These are phyloP conservation scores for Sporothrix sp. DNA, from an alignment of 2,329 filamentous ascomycete genomes.

Conservation along the genomic window DNA sequence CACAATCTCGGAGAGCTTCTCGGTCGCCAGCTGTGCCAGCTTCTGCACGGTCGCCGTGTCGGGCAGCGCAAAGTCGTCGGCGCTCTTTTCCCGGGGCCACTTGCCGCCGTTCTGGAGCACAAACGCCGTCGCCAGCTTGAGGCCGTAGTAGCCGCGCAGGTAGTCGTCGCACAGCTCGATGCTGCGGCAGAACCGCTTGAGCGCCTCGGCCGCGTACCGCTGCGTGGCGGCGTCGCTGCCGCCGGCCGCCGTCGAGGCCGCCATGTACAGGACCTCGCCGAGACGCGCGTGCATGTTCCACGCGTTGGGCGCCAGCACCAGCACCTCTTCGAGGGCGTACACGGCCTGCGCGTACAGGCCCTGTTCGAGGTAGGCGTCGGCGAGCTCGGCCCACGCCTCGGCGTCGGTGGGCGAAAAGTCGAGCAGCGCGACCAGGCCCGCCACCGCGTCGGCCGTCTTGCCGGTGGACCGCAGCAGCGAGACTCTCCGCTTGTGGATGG, in stretches of 20 bases:
- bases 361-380: slow-evolving; percentile 74
- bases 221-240: slow-evolving; percentile 31
- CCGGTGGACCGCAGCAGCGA: slow-evolving; percentile 69
- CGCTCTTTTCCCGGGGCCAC: slow-evolving; percentile 31
- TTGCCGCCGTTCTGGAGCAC: slow-evolving; percentile 37
- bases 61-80: slow-evolving; percentile 42
- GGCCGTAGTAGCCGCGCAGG: slow-evolving; percentile 81
- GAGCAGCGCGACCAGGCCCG: slow-evolving; percentile 63
- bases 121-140: slow-evolving; percentile 60
- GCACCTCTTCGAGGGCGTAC: slow-evolving; percentile 80
- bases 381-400: slow-evolving; percentile 87
- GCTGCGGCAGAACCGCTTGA: slow-evolving; percentile 81
- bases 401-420: slow-evolving; percentile 81
- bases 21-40: slow-evolving; percentile 63
- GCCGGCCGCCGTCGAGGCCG: slow-evolving; percentile 35
- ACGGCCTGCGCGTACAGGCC: slow-evolving; percentile 75
- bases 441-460: slow-evolving; percentile 60
- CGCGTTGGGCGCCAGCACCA: slow-evolving; percentile 78
- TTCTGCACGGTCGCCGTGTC: slow-evolving; percentile 26
- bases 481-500: slow-evolving; percentile 74
- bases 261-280: slow-evolving; percentile 74
- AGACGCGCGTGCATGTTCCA: slow-evolving; percentile 93
- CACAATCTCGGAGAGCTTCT: slow-evolving; percentile 68
- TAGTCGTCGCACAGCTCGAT: slow-evolving; percentile 93
- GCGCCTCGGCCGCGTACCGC: slow-evolving; percentile 56